Base-by-base conservation (phyloP, 768 basidiomycete genomes). In the Strobilomyces dryophilus region DNA sequence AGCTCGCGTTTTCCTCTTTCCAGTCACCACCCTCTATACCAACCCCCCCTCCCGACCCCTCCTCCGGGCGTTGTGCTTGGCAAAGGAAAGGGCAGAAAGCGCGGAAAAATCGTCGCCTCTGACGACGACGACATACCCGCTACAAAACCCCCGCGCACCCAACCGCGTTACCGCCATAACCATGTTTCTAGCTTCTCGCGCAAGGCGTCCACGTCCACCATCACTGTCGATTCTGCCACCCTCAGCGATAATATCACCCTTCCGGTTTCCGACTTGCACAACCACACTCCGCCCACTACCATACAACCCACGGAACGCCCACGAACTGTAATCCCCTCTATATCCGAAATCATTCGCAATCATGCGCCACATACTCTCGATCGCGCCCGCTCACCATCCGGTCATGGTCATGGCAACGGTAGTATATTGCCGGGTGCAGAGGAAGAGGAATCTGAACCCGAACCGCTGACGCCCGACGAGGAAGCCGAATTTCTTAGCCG, bases 341-440 rank as follows among this genome's bases (percentile, higher is more conserved):
- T 94, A 65, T 87, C 86, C 37, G 91, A 94, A 52, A 94, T 94
- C 55, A 93, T 94, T 55, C 84, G 87, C 27, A 80, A 80, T 26
- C 83, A 92, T 41, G 83, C 84, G 3, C 87, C 88, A n/a, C 75
- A 73, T 20, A 73, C 79, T 58, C 71, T 73, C 46, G 82, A 68
- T 66, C 27, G 79, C 37, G 70, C 76, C n/a, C 74, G 77, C 36
- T 75, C 77, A 29, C 61, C 78, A n/a, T 71, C 72, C 53, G 59
- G 60, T 57, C 77, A 77, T 39, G 72, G 79, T 11, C 77, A 72
- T 26, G 80, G 75, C 60, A 71, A 76, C 53, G 74, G 75, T 18
- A 78, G 78, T 69, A 63, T 72, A 26, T 39, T 39, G 21, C 75
- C 73, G 11, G 66, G 78, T 20, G 74, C 74, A 41, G 82, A 83